phyloP scores from a whole-genome alignment of 208 protist species.

The Wallacemonas sp. region DNA sequence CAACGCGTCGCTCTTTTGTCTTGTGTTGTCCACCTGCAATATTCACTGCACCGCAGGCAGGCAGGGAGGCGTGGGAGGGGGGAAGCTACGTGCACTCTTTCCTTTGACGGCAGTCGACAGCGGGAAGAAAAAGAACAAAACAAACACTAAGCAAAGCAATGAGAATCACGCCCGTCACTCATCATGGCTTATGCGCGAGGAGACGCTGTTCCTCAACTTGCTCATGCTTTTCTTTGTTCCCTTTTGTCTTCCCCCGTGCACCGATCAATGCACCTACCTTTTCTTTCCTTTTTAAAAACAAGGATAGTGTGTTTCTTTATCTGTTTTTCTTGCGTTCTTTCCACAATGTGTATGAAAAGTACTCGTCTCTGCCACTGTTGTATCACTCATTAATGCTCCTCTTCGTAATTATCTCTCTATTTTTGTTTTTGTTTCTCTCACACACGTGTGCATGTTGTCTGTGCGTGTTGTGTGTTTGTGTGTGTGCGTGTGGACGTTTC shows the following conservation, averaged over 20 bases:
- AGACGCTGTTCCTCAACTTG: no score
- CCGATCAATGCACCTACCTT: not conserved
- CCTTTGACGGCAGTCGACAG: no score
- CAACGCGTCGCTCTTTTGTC: not conserved
- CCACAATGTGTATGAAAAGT: not conserved
- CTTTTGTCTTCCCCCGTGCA: not conserved
- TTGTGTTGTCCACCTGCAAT: no score
- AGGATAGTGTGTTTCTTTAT: conserved; percentile 8
- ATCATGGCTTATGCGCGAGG: no score
- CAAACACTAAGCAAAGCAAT: no score
- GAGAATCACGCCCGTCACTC: no score
- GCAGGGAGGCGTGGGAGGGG: no score
- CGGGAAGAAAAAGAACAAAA: no score
- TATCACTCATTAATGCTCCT: conserved; percentile 1
- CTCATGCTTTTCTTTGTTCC: conserved; percentile 6
- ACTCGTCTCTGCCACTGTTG: conserved; percentile 5
- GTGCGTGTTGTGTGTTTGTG: not conserved
- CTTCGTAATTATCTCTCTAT: conserved; percentile 7
- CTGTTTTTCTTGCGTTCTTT: not conserved
- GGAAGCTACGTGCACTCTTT: no score
- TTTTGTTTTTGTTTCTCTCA: conserved; percentile 1
- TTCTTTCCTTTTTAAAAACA: not conserved
- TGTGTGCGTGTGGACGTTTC: conserved; percentile 1
- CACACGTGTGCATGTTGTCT: not conserved
- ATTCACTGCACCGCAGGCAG: no score